Base-by-base conservation (phyloP, 768 basidiomycete species). In the Boletus sp. region DNA sequence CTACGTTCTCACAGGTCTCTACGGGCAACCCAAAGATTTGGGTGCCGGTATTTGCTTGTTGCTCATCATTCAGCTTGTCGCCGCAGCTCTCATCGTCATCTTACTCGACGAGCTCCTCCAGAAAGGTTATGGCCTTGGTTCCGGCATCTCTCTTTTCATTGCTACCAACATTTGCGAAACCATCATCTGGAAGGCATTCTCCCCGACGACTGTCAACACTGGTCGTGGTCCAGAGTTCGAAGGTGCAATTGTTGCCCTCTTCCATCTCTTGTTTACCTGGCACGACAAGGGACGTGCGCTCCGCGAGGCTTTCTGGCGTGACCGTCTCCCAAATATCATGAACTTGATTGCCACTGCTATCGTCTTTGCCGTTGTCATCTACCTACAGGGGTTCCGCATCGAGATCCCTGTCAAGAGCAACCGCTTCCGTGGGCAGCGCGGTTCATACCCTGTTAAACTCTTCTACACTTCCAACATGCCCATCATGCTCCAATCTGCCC, bases 391-490 rank as follows among this genome's bases (percentile, higher is more conserved):
- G 28, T 99, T 98, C 90, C 82, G 96, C 58, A 91, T 98, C 60
- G 96, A 98, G 72, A 98, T 98, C 70, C 96, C 95, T 8, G 92
- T 98, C 71, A 98, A 98, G 83, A 90, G 87, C 77, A 94, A 92
- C 80, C 84, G 86, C 62, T 93, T 94, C 87, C 83, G 94, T 56
- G 97, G 97, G n/a, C 94, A 98, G 73, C 83, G 95, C 32, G 95
- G 92, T 41, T 83, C 85, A 14, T 98, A 98, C 79, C 97, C 97
- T 50, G 83, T 99, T 78, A 98, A 98, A 78, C 85, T 98, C 37
- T 98, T 99, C 79, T 99, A 98, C 77, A 98, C 97, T 15, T 89
- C 86, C 44, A 99, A 98, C 79, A 99, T 98, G 96, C 96, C 96
- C 55, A 98, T 99, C 80, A 99, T 99, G 96, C 84, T 98, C 58